These are phyloP conservation scores for Stenogyne calaminthoides DNA, from an alignment of 305 asterid genomes.

Conservation along the genomic window DNA sequence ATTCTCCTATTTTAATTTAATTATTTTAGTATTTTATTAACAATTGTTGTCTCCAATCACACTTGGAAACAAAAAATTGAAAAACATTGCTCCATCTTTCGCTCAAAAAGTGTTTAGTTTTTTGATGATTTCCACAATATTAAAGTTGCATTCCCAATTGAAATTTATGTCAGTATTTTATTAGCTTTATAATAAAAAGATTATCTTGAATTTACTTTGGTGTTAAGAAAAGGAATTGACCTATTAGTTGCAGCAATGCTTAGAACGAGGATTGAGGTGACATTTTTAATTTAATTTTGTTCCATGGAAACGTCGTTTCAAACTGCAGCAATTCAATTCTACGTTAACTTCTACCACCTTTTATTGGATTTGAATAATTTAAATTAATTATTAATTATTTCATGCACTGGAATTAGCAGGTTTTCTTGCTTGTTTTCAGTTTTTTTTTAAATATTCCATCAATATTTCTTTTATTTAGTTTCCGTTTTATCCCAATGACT, in stretches of 20 bases:
- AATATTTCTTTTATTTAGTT: not conserved
- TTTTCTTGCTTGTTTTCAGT: not conserved
- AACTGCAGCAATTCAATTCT: not conserved
- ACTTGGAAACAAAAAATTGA: not conserved
- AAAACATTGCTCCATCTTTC: not conserved
- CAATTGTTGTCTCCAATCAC: not conserved
- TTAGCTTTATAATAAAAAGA: not conserved
- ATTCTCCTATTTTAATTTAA: not conserved
- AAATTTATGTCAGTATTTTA: not conserved
- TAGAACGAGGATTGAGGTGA: slow-evolving; percentile 10
- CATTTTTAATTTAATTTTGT: slow-evolving; percentile 7
- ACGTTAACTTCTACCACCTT: not conserved
- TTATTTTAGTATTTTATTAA: not conserved
- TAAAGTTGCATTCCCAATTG: not conserved
- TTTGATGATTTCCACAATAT: not conserved
- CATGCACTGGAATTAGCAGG: not conserved
- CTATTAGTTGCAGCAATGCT: not conserved
- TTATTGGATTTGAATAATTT: not conserved
- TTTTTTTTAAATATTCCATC: not conserved
- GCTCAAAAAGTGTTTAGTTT: not conserved
- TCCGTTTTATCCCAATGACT: not conserved
- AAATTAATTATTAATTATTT: not conserved
- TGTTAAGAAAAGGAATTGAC: not conserved
- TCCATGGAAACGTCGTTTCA: slow-evolving; percentile 24
- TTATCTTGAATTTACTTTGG: not conserved